Evolutionary conservation across 495 filamentous ascomycete species (phyloP).

Genomic region (Podospora tetraspora): DNA sequence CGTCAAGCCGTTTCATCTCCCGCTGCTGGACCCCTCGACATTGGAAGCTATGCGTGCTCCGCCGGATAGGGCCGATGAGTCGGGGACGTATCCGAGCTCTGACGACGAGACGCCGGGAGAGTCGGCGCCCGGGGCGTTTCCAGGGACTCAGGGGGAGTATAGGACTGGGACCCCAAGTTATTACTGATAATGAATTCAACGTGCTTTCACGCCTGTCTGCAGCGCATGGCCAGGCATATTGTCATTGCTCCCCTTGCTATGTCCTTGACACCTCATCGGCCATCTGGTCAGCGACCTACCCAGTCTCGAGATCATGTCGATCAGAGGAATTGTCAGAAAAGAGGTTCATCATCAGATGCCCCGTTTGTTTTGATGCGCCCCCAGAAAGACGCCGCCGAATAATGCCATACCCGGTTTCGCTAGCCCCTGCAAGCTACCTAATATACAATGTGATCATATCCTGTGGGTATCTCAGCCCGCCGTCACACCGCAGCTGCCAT

Average conservation of each 20-base stretch:
- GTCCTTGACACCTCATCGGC: background rate
- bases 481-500: background rate
- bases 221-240: background rate
- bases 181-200: constrained; percentile 21
- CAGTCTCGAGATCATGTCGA: too few relatives aligned
- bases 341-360: background rate
- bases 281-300: background rate
- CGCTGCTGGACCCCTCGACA: constrained; percentile 50
- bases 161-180: constrained; percentile 37
- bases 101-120: constrained; percentile 38
- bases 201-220: too few relatives aligned
- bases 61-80: constrained; percentile 49
- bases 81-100: constrained; percentile 37
- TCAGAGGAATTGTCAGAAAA: background rate
- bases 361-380: background rate
- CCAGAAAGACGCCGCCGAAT: background rate
- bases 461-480: background rate
- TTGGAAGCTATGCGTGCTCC: constrained; percentile 49
- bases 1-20: constrained; percentile 54
- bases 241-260: background rate
- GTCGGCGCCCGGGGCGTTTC: constrained; percentile 33
- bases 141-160: constrained; percentile 32
- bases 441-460: constrained; percentile 10
- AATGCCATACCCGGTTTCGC: background rate
- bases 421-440: constrained; percentile 1